phyloP scores from a whole-genome alignment of 192 early-diverging fungal genomes.

The Phycomyces blakesleeanus region DNA sequence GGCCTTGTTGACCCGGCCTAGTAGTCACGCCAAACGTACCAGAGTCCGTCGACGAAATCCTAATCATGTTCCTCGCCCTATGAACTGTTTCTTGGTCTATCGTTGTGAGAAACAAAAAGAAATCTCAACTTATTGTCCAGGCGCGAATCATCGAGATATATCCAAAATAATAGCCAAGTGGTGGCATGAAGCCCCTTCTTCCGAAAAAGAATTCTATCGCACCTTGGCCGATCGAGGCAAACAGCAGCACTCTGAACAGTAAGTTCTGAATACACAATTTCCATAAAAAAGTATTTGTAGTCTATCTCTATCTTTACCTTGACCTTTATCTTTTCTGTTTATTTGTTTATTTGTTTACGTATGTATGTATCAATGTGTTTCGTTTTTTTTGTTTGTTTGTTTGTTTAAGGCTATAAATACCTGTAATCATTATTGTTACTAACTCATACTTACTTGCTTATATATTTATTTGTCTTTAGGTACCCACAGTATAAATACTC shows the following conservation, averaged over 20 bases:
- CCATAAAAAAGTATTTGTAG: too few species aligned
- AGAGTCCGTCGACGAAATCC: background rate
- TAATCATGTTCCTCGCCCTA: constrained; percentile 34
- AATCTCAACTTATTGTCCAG: constrained; percentile 41
- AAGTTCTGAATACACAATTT: too few species aligned
- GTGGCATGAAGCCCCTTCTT: constrained; percentile 50
- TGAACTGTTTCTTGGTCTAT: constrained; percentile 64
- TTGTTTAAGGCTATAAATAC: too few species aligned
- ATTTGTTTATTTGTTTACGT: too few species aligned
- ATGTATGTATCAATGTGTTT: too few species aligned
- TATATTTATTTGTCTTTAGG: too few species aligned
- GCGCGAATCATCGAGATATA: constrained; percentile 52
- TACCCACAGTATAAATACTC: constrained; percentile 15
- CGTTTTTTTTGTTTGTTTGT: too few species aligned
- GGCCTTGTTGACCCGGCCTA: background rate
- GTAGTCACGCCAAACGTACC: background rate
- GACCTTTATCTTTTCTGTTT: too few species aligned
- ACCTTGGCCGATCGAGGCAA: constrained; percentile 42
- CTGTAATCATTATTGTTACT: too few species aligned
- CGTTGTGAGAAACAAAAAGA: constrained; percentile 52
- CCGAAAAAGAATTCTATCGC: constrained; percentile 48
- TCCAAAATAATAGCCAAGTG: constrained; percentile 53
- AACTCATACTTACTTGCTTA: too few species aligned
- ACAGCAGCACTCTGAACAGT: constrained; percentile 36
- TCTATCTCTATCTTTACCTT: too few species aligned